phyloP scores from a whole-genome alignment of 129 eudicot species.

The Scalesia atractyloides region DNA sequence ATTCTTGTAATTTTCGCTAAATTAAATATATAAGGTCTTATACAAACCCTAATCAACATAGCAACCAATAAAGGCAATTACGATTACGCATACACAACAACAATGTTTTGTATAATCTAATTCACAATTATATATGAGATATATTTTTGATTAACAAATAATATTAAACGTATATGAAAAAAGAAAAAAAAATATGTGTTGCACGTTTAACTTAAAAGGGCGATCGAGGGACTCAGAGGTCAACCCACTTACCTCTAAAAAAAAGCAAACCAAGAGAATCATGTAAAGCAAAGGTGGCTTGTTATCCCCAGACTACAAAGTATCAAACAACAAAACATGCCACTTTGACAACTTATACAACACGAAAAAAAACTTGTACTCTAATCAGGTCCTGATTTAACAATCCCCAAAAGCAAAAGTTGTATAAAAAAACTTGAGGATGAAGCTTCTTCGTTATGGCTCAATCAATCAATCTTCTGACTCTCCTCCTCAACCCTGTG shows the following conservation, averaged over 20 bases:
- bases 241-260: conserved; percentile 43
- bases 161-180: neutral
- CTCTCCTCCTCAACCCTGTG: conserved; percentile 21
- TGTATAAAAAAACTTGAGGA: conserved; percentile 26
- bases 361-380: neutral
- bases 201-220: conserved; percentile 24
- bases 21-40: too few relatives aligned
- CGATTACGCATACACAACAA: too few relatives aligned
- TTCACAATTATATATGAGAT: neutral
- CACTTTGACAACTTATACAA: conserved; percentile 9
- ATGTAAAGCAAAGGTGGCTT: conserved; percentile 20
- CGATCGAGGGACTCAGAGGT: conserved; percentile 18
- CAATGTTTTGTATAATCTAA: too few relatives aligned
- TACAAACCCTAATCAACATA: too few relatives aligned
- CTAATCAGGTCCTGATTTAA: neutral
- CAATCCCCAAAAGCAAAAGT: conserved; percentile 24
- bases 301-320: conserved; percentile 15
- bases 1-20: too few relatives aligned
- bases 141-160: neutral
- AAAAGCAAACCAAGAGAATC: conserved; percentile 42
- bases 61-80: too few relatives aligned
- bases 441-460: conserved; percentile 45
- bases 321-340: conserved; percentile 5
- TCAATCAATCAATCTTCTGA: conserved; percentile 37
- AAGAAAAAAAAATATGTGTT: neutral